A percentile compares a stretch with the other conserved stretches of the same genome.
Conservation (phyloP, 139 green algal genomes). For the Chlamydomonas urium region DNA sequence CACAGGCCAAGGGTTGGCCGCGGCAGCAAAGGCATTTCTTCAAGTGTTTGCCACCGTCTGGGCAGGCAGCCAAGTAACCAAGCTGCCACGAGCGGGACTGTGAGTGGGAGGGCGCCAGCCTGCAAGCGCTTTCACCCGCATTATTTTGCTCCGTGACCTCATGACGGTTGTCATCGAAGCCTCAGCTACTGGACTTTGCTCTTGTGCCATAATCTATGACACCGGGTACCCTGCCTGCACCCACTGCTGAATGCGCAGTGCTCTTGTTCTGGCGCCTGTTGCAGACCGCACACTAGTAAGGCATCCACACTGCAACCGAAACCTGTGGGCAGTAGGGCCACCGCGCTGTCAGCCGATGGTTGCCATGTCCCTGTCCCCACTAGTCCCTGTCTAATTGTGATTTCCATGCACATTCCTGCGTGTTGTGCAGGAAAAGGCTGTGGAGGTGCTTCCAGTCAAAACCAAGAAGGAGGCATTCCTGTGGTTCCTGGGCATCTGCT, state of each 20-base stretch:
- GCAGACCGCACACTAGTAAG: not conserved
- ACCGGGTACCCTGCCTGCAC: not conserved
- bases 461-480: not conserved
- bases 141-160: not conserved
- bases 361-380: not conserved
- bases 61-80: conserved; percentile 51
- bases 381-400: not conserved
- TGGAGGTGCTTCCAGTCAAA: not conserved
- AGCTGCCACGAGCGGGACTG: not conserved
- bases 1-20: conserved; percentile 19
- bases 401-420: not conserved
- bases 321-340: no score
- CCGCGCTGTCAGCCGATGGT: not conserved
- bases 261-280: not conserved
- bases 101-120: not conserved
- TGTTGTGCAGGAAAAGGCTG: not conserved
- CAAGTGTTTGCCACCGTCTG: conserved; percentile 54
- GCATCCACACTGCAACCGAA: no score
- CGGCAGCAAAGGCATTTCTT: conserved; percentile 17
- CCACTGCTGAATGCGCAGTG: not conserved
- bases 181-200: not conserved
- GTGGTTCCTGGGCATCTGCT: not conserved
- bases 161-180: not conserved
- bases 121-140: not conserved
- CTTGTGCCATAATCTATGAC: not conserved